Evolutionary conservation across 345 rosid genomes (phyloP), one percentile per base, ranked within the genome.

Genomic region (Brassica cretica): DNA sequence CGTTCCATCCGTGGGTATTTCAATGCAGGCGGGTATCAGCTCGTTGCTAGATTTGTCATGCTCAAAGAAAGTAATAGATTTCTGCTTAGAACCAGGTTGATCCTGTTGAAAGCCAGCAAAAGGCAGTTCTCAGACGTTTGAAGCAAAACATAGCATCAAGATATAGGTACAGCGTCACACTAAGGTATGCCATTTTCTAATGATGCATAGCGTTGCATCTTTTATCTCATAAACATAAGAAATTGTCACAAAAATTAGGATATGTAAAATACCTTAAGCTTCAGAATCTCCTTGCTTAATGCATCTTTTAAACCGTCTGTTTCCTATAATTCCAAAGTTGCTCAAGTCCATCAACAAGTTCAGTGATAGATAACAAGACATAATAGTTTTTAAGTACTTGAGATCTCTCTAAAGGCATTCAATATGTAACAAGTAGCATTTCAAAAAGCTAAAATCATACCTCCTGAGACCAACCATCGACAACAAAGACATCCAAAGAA

Each of bases 381-480:
- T 44, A 73, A 55, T 46, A 61, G 64, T 51, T 56, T 56, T 55
- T 9, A 64, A 37, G 39, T 60, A 64, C 56, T 53, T 66, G 63
- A 33, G 70, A 75, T 64, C 53, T 61, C 7, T n/a, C 32, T 30
- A 12, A 46, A 12, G 16, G 53, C 53, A 46, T 46, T 46, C 15
- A 46, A 15, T 51, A 51, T 8, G 56, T 51, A 51, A 51, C 19
- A 51, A 51, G 19, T 51, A 64, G 33, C 18, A 51, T 51, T 51
- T 51, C 56, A n/a, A 51, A 46, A 51, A 5, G 56, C 72, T 44
- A 77, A 55, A 51, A 76, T 53, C 67, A 27, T 87, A 93, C 97
- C 97, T 93, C 97, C 78, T 84, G 84, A 4, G 84, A 88, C 98
- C 97, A 95, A 72, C 99, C 99, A 83, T 91, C 94, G 84, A 95